These are phyloP conservation scores for Ilyonectria destructans DNA, from an alignment of 2,329 filamentous ascomycete species.

Conservation along the genomic window DNA sequence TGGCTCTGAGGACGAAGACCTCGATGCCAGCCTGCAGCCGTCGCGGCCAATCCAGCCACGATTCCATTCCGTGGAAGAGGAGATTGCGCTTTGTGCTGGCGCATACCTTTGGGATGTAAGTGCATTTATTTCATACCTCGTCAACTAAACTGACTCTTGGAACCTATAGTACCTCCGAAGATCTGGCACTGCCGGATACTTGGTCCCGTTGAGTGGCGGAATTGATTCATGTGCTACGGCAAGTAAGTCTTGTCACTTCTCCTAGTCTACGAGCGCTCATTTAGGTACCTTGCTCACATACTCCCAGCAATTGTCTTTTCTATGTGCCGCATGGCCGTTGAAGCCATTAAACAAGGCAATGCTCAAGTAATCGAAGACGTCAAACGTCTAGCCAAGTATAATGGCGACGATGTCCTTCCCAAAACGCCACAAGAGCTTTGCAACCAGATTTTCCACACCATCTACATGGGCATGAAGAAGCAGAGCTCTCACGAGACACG, in stretches of 20 bases:
- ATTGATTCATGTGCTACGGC: conserved; percentile 43
- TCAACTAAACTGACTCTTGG: not conserved
- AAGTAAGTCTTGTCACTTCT: not conserved
- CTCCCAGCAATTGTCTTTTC: conserved; percentile 54
- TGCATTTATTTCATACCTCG: not conserved
- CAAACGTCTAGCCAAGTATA: conserved; percentile 45
- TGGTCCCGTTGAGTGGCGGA: conserved; percentile 41
- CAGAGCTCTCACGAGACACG: conserved; percentile 79
- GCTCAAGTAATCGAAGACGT: conserved; percentile 57
- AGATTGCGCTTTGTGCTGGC: conserved; percentile 38
- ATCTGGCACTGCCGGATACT: conserved; percentile 63
- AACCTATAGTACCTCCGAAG: conserved; percentile 63
- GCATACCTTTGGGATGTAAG: conserved; percentile 64
- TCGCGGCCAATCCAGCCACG: conserved; percentile 46
- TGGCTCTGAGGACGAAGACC: conserved; percentile 53
- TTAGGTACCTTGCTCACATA: not conserved
- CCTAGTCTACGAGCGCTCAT: not conserved
- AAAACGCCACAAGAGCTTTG: conserved; percentile 71
- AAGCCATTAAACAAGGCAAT: conserved; percentile 38
- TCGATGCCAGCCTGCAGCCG: conserved; percentile 48
- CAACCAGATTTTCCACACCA: conserved; percentile 56
- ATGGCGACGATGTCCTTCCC: conserved; percentile 56
- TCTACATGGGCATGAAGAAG: conserved; percentile 77
- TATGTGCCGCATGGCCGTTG: conserved; percentile 70
- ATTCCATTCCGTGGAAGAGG: conserved; percentile 45